phyloP scores from a whole-genome alignment of 495 filamentous ascomycete genomes.

The Xylaria longipes region DNA sequence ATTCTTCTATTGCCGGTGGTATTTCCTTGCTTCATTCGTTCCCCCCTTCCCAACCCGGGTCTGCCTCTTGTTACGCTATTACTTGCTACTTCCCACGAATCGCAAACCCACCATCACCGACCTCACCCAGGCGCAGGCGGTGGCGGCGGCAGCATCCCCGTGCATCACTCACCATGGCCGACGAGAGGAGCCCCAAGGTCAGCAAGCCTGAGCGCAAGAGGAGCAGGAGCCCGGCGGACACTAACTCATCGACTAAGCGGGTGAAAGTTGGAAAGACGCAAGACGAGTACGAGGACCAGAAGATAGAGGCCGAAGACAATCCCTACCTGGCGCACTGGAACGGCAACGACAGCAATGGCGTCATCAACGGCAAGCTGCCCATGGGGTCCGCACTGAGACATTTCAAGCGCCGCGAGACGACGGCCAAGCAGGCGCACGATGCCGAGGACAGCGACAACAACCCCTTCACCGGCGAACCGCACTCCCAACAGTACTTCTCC shows the following conservation, averaged over 20 bases:
- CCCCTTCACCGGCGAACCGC: slow-evolving; percentile 76
- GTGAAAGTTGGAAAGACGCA: slow-evolving; percentile 46
- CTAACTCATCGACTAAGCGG: slow-evolving; percentile 34
- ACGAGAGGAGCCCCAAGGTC: slow-evolving; percentile 25
- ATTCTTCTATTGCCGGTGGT: neutral
- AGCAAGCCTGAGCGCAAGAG: slow-evolving; percentile 33
- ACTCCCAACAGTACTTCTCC: slow-evolving; percentile 84
- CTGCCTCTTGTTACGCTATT: neutral
- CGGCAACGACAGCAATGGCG: slow-evolving; percentile 46
- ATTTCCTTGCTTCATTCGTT: neutral
- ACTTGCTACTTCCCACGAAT: neutral
- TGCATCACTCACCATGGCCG: slow-evolving; percentile 20
- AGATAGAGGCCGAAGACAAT: slow-evolving; percentile 59
- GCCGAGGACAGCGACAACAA: slow-evolving; percentile 86
- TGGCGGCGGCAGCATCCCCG: neutral
- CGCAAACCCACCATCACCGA: neutral
- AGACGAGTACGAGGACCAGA: slow-evolving; percentile 35
- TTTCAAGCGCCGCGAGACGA: slow-evolving; percentile 82
- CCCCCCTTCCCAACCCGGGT: too few species aligned
- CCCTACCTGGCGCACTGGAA: slow-evolving; percentile 94
- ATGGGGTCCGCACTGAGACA: slow-evolving; percentile 61
- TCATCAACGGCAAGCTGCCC: slow-evolving; percentile 46
- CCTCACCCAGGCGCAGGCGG: neutral
- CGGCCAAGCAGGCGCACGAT: slow-evolving; percentile 70
- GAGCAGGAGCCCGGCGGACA: slow-evolving; percentile 28